phyloP scores from a whole-genome alignment of 306 rosid genomes.

The Quercus agrifolia region DNA sequence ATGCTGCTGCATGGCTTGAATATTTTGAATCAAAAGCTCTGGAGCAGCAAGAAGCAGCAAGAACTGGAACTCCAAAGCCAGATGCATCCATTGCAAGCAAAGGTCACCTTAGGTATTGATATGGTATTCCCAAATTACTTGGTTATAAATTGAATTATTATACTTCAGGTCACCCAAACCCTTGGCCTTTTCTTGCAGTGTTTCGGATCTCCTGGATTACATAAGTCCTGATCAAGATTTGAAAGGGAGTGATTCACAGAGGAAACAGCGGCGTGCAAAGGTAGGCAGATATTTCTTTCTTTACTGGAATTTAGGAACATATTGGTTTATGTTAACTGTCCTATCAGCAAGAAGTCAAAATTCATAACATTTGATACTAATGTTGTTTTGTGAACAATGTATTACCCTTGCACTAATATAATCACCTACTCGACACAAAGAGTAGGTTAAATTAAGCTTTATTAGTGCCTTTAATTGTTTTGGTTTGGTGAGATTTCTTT shows the following conservation, averaged over 20 bases:
- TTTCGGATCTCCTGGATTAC: slow-evolving; percentile 91
- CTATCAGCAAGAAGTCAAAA: no score
- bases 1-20: slow-evolving; percentile 97
- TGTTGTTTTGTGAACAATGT: neutral
- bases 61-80: slow-evolving; percentile 90
- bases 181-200: slow-evolving; percentile 58
- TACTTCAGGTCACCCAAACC: slow-evolving; percentile 26
- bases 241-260: slow-evolving; percentile 64
- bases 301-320: neutral
- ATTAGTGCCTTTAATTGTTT: neutral
- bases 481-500: neutral
- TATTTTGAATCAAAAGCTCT: slow-evolving; percentile 88
- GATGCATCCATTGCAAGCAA: slow-evolving; percentile 91
- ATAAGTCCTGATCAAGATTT: slow-evolving; percentile 82
- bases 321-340: neutral
- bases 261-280: slow-evolving; percentile 84
- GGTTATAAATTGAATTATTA: slow-evolving; percentile 26
- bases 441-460: neutral
- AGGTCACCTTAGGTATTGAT: slow-evolving; percentile 99
- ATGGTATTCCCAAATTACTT: slow-evolving; percentile 64
- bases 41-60: slow-evolving; percentile 97
- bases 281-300: slow-evolving; percentile 34
- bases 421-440: neutral
- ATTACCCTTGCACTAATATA: neutral
- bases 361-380: neutral